Evolutionary conservation across 805 yeast species (phyloP), one percentile per base, ranked within the genome.

Genomic region (Metschnikowia orientalis): DNA sequence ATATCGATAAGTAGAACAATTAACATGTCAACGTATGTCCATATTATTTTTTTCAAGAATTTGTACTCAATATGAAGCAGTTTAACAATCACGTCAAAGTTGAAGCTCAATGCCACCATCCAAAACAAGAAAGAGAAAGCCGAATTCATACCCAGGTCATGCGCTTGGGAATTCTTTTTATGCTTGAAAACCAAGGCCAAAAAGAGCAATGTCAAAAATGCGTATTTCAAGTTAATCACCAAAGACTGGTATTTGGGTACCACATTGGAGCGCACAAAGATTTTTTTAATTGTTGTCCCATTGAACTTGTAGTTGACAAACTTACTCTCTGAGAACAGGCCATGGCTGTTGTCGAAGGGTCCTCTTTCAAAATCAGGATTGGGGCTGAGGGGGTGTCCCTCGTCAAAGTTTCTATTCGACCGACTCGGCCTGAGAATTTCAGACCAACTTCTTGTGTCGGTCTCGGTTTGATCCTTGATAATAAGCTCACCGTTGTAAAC

Each of bases 401-500:
- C 32, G 8, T 22, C 16, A 9, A 17, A 22, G 13, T 22, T 12
- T 11, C 27, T 18, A 9, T 23, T 22, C 1, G 28, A 24, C 4
- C 23, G 28, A 9, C 34, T 18, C 14, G 34, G 34, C 3, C 34
- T 23, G 12, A 30, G 28, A 13, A 30, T 18, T n/a, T 30, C 28
- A 2, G 34, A 23, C 35, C 37, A 32, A 11, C 16, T 18, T 6
- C 29, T 31, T 1, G 29, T 20, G 12, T 18, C 36, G 42, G 35
- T 13, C 56, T 48, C 48, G 50, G 63, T 16, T 47, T 52, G 41
- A 49, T 63, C 51, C 51, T 62, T 52, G 48, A 58, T 25, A 32
- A 59, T 67, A 16, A 75, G 55, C 18, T 71, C 71, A 0, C 80
- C 80, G 37, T 67, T 65, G 63, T 77, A 74, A 20, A 75, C 63